Base-by-base conservation (phyloP, 805 yeast genomes). In the Metschnikowia hibisci region DNA sequence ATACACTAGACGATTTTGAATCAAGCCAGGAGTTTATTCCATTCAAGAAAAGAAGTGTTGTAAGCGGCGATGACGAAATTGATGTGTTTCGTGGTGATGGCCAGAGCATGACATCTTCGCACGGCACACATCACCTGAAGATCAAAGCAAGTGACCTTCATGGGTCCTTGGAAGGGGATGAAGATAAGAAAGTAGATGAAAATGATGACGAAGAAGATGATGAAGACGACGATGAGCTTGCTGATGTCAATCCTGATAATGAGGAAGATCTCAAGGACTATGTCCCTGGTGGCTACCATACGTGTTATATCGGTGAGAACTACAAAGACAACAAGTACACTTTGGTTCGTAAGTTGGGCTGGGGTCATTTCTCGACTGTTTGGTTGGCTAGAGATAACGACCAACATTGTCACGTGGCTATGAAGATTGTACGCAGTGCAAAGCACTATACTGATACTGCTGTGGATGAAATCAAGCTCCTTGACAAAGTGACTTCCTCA, bases 311-410 rank as follows among this genome's bases (percentile, higher is more conserved):
- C 25, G 80, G 81, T 25, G 86, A 81, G 51, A 56, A 62, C 12
- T 77, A 78, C 53, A 77, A 77, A 31, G 56, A 66, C 6, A 58
- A 65, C 36, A 59, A 54, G 31, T 51, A 57, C 41, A 54, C 63
- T 3, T 63, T 80, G 20, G 64, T 77, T 15, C 63, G 84, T 23
- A 81, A 81, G 57, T 63, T 81, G 7, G 87, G 87, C 3, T 80
- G 84, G 84, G 87, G 87, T 28, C 84, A 81, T 54, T 81, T 81
- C 52, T 77, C 83, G 31, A 80, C 86, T 1, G 87, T 81, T n/a
- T 81, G 86, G 86, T 59, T 81, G 23, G 84, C 84, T 1, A 56
- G 61, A 25, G 78, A 78, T 39, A 66, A 71, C 41, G 73, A 69
- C 48, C 68, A 72, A 43, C 73, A 77, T 46, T 67, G 77, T 37